These are phyloP conservation scores for Nemania serpens DNA, from an alignment of 2,329 filamentous ascomycete genomes.

Conservation along the genomic window DNA sequence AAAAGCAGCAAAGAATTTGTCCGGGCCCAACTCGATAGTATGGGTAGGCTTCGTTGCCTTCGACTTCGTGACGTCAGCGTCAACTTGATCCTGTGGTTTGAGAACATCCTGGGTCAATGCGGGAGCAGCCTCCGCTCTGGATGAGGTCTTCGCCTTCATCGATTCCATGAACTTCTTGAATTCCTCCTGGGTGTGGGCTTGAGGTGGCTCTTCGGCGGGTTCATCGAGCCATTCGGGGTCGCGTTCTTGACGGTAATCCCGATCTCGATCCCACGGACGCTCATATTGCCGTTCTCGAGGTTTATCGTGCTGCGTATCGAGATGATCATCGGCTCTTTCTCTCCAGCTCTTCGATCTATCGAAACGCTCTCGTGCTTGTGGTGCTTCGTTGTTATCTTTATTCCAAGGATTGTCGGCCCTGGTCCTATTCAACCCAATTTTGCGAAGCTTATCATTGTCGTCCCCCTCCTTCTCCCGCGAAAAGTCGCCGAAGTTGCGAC, in stretches of 20 bases:
- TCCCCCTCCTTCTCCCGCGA: slow-evolving; percentile 54
- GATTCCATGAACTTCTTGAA: slow-evolving; percentile 93
- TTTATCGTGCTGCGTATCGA: slow-evolving; percentile 46
- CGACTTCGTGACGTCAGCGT: slow-evolving; percentile 58
- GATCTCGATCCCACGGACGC: slow-evolving; percentile 60
- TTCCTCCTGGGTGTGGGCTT: slow-evolving; percentile 82
- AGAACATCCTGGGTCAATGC: slow-evolving; percentile 41
- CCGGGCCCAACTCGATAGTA: slow-evolving; percentile 68
- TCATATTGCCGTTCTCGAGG: slow-evolving; percentile 64
- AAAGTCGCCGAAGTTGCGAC: slow-evolving; percentile 57
- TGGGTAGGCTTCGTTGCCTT: slow-evolving; percentile 65
- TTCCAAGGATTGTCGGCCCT: slow-evolving; percentile 78
- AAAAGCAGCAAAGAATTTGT: slow-evolving; percentile 75
- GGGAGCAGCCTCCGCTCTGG: slow-evolving; percentile 46
- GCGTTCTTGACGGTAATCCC: slow-evolving; percentile 67
- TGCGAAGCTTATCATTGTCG: slow-evolving; percentile 58
- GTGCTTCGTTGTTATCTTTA: slow-evolving; percentile 56
- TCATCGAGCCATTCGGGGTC: slow-evolving; percentile 92
- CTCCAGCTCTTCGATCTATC: slow-evolving; percentile 66
- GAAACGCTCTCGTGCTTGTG: slow-evolving; percentile 55
- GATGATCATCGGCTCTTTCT: slow-evolving; percentile 51
- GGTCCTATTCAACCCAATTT: slow-evolving; percentile 67
- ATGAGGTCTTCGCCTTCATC: slow-evolving; percentile 69
- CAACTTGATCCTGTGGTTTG: slow-evolving; percentile 45
- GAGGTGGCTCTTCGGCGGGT: slow-evolving; percentile 68